These are phyloP conservation scores for Pythium utonaiense DNA, from an alignment of 352 stramenopile genomes.

Conservation along the genomic window DNA sequence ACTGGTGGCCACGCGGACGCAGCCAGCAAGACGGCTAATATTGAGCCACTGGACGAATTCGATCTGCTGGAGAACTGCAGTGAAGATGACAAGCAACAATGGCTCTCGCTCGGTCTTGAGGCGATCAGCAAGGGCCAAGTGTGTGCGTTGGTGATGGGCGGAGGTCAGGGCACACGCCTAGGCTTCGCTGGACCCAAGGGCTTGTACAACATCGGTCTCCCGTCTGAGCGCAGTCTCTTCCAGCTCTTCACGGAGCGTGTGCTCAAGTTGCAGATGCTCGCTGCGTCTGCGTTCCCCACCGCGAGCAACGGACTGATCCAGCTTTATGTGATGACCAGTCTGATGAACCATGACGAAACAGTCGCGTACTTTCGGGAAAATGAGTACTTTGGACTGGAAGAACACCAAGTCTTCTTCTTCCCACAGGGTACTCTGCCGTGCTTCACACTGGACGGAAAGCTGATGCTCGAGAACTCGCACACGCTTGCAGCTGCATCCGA, in stretches of 20 bases:
- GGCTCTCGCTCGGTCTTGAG: conserved; percentile 53
- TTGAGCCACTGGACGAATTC: conserved; percentile 67
- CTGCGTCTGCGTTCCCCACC: conserved; percentile 5
- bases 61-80: conserved; percentile 54
- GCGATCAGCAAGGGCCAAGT: conserved; percentile 88
- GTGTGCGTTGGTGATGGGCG: conserved; percentile 92
- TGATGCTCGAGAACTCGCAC: conserved; percentile 91
- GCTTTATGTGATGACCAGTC: conserved; percentile 97
- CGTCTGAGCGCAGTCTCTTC: conserved; percentile 92
- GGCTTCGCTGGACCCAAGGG: conserved; percentile 95
- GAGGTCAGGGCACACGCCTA: conserved; percentile 96
- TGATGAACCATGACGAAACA: conserved; percentile 94
- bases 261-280: conserved; percentile 48
- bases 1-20: conserved; percentile 9
- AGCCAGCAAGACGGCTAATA: conserved; percentile 17
- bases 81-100: conserved; percentile 38
- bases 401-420: conserved; percentile 94
- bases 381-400: conserved; percentile 89
- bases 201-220: conserved; percentile 91
- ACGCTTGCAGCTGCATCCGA: conserved; percentile 92
- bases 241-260: conserved; percentile 93
- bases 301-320: conserved; percentile 34
- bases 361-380: conserved; percentile 88
- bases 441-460: conserved; percentile 92
- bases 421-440: conserved; percentile 94